Evolutionary conservation across 768 basidiomycete genomes (phyloP).

Genomic region (Mycena belliarum): DNA sequence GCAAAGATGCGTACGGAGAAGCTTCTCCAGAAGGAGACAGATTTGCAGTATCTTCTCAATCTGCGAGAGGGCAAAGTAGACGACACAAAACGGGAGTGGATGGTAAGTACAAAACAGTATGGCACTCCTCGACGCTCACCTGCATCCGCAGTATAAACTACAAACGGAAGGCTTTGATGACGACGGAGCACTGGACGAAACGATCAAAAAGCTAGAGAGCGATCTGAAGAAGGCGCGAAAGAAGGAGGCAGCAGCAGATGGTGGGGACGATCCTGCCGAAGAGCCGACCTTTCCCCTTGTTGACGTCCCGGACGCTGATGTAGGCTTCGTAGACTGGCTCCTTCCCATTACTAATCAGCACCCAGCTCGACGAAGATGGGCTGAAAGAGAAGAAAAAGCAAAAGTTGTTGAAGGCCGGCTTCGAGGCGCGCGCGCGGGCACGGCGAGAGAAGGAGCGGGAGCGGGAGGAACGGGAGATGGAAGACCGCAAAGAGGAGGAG

Average conservation of each 20-base stretch:
- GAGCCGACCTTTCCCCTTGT: constrained; percentile 89
- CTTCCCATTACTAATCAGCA: background rate
- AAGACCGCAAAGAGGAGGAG: constrained; percentile 76
- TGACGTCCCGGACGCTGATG: constrained; percentile 89
- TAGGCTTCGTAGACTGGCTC: constrained; percentile 33
- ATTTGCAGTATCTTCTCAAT: constrained; percentile 63
- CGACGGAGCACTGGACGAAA: constrained; percentile 75
- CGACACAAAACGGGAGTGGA: constrained; percentile 76
- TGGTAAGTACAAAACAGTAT: constrained; percentile 47
- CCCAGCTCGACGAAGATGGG: constrained; percentile 82
- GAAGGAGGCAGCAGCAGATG: constrained; percentile 80
- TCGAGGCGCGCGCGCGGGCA: constrained; percentile 83
- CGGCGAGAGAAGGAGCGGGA: constrained; percentile 89
- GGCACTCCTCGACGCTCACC: background rate
- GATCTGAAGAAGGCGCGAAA: constrained; percentile 77
- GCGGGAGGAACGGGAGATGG: constrained; percentile 65
- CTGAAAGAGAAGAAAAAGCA: constrained; percentile 95
- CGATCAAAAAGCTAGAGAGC: constrained; percentile 83
- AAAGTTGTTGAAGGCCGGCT: constrained; percentile 88
- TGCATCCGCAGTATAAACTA: constrained; percentile 49
- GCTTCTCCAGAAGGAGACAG: constrained; percentile 74
- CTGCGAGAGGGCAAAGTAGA: constrained; percentile 63
- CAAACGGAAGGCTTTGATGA: constrained; percentile 73
- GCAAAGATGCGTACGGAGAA: constrained; percentile 85
- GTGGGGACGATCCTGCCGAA: constrained; percentile 52